phyloP scores from a whole-genome alignment of 306 rosid genomes.

The Leucaena leucocephala region DNA sequence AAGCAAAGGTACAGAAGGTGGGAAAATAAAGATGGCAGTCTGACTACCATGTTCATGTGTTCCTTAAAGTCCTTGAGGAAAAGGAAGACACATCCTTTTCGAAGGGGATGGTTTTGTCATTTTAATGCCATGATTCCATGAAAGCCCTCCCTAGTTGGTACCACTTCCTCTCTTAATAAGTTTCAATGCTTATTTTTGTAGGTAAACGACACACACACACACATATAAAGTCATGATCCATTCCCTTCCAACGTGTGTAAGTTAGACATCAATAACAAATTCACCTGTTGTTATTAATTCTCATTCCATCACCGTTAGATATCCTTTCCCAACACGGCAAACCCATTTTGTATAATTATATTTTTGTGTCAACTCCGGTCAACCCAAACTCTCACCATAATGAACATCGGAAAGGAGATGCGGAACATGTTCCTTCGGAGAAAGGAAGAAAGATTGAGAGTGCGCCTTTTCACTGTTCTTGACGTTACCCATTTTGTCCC shows the following conservation, averaged over 20 bases:
- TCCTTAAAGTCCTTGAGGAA: constrained; percentile 48
- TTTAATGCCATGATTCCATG: constrained; percentile 60
- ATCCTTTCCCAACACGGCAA: constrained; percentile 1
- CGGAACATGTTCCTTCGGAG: constrained; percentile 27
- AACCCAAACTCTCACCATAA: constrained; percentile 30
- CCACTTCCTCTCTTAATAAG: constrained; percentile 35
- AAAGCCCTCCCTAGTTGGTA: constrained; percentile 48
- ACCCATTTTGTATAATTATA: constrained; percentile 19
- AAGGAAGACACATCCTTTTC: constrained; percentile 66
- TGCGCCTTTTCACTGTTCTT: constrained; percentile 7
- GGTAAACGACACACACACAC: constrained; percentile 33
- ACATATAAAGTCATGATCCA: constrained; percentile 41
- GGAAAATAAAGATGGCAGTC: constrained; percentile 61
- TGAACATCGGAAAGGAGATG: constrained; percentile 8
- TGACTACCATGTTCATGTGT: constrained; percentile 69
- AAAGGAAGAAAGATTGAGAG: not conserved
- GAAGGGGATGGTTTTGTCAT: constrained; percentile 52
- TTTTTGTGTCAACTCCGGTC: constrained; percentile 34
- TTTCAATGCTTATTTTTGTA: constrained; percentile 43
- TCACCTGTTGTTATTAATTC: constrained; percentile 23
- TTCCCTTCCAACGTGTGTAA: constrained; percentile 45
- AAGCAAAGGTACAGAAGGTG: constrained; percentile 57
- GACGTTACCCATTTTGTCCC: constrained; percentile 21
- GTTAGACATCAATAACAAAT: constrained; percentile 31
- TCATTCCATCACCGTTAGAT: not conserved